Base-by-base conservation (phyloP, 2,329 filamentous ascomycete species). In the Colletotrichum incanum region DNA sequence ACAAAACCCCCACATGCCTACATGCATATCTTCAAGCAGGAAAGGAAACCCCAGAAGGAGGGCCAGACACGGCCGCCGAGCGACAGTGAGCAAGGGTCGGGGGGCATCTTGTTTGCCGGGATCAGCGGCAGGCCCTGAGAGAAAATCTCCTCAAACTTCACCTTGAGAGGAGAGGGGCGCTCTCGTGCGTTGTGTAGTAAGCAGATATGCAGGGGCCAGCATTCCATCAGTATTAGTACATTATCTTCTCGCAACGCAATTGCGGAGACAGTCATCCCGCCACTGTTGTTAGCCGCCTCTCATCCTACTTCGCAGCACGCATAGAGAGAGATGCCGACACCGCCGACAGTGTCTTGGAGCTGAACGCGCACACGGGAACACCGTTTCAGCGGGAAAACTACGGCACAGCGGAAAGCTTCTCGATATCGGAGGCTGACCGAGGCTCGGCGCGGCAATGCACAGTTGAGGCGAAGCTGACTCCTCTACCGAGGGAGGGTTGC, bases 371-470 rank as follows among this genome's bases (percentile, higher is more conserved):
- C 16, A 9, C 7, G 26, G 26, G 26, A 31, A 28, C 12, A 28
- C 5, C 14, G 49, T 26, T 62, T 28, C 60, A 9, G n/a, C 43
- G 45, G 56, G n/a, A 34, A 47, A 56, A n/a, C 23, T 18, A 62
- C 41, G 64, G 68, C 68, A 39, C 62, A 23, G 68, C 64, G 28
- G 9, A 34, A 68, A 54, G 37, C n/a, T 67, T 69, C 18, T 41
- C 26, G 56, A 16, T 39, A n/a, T 16, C 69, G 65, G 69, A 68
- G 41, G 37, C 65, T 72, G 65, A 20, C 69, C 69, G 65, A 72
- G 52, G 54, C 39, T 50, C 34, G 54, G 49, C 60, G 59, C 69
- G 65, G 69, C 58, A 69, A 34, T 68, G 69, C 65, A 69, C 5
- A 58, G 39, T 28, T 54, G 58, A 39, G 69, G 69, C 50, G 65